Conservation (phyloP, 345 rosid species). For the Melaleuca quinquenervia region DNA sequence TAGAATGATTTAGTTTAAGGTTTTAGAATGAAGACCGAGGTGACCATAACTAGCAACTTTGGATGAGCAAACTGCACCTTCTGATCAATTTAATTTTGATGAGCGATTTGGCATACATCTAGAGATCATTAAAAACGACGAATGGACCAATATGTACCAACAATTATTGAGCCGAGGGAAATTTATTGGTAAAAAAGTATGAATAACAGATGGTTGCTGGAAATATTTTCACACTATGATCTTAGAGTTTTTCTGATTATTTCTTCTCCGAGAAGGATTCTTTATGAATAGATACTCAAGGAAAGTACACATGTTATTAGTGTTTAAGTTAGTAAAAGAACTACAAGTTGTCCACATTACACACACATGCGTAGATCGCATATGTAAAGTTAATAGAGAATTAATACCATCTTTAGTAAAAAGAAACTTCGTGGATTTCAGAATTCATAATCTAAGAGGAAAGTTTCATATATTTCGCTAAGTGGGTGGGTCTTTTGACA, state of each 20-base stretch:
- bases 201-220: neutral
- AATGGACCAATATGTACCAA: neutral
- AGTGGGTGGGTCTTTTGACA: neutral
- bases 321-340: neutral
- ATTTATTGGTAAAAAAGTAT: neutral
- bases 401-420: neutral
- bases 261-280: neutral
- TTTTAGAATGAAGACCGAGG: neutral
- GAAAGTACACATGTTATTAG: neutral
- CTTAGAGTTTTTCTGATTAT: neutral
- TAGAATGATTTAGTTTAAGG: neutral
- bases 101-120: neutral
- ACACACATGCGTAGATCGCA: neutral
- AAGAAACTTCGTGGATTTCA: neutral
- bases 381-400: neutral
- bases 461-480: neutral
- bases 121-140: neutral
- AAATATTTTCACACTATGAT: neutral
- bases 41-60: neutral
- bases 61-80: neutral
- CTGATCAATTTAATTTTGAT: neutral
- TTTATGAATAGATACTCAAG: neutral
- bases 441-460: neutral
- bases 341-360: neutral
- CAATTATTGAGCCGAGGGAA: neutral